Evolutionary conservation across 768 basidiomycete genomes (phyloP).

Genomic region (Mycena kentingensis): DNA sequence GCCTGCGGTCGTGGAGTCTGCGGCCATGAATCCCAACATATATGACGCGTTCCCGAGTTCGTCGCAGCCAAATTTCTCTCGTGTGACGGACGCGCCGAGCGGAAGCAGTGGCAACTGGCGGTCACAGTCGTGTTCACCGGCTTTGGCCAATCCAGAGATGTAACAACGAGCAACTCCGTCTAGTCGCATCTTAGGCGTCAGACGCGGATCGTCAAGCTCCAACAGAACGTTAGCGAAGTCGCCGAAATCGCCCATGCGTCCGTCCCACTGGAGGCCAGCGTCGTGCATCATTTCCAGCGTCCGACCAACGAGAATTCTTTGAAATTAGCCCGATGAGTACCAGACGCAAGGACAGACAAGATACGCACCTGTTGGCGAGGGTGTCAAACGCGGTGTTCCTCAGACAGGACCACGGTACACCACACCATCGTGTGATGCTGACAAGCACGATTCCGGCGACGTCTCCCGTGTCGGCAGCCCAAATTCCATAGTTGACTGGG

Average conservation of each 20-base stretch:
- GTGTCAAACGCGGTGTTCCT: background rate
- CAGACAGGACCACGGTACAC: background rate
- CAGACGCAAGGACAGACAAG: background rate
- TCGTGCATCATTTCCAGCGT: too few species aligned
- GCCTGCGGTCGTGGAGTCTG: too few species aligned
- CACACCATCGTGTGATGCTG: conserved; percentile 3
- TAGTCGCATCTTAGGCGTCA: background rate
- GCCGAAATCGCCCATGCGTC: too few species aligned
- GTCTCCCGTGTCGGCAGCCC: conserved; percentile 4
- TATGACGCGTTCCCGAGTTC: background rate
- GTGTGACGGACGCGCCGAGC: background rate
- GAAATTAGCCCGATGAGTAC: too few species aligned
- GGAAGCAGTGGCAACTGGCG: background rate
- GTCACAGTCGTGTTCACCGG: background rate
- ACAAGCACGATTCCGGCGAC: background rate
- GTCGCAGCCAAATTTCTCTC: background rate
- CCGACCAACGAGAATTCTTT: too few species aligned
- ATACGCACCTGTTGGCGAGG: background rate
- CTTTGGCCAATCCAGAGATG: background rate
- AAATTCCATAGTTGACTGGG: conserved; percentile 4
- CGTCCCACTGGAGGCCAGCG: too few species aligned
- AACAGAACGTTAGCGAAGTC: too few species aligned
- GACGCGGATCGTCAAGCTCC: too few species aligned
- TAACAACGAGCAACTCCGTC: background rate
- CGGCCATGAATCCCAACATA: background rate